A percentile compares a stretch with the other conserved stretches of the same genome.
Conservation (phyloP, 176 grass and related monocot genomes). For the Bolboschoenus planiculmis region DNA sequence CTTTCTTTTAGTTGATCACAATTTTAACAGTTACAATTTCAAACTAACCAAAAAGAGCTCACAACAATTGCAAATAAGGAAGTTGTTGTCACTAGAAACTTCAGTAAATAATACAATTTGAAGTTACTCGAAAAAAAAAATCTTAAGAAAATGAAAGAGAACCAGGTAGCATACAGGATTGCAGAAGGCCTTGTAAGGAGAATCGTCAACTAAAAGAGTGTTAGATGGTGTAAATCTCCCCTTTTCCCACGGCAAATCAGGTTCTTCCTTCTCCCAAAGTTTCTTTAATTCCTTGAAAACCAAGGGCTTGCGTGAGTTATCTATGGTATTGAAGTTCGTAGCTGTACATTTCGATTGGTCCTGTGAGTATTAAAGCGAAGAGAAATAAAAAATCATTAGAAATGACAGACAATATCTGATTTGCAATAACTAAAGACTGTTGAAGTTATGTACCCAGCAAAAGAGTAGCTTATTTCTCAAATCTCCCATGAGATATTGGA, state of each 20-base stretch:
- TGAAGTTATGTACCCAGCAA: constrained; percentile 64
- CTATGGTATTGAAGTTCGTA: constrained; percentile 58
- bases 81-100: not conserved
- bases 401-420: not conserved
- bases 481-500: not conserved
- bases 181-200: constrained; percentile 83
- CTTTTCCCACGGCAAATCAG: constrained; percentile 64
- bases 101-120: constrained; percentile 17
- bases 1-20: not conserved
- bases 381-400: constrained; percentile 27
- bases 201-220: constrained; percentile 83
- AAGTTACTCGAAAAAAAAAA: not conserved
- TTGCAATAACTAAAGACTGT: not conserved
- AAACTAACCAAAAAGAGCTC: not conserved
- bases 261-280: constrained; percentile 72
- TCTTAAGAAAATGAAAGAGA: not conserved
- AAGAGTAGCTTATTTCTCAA: constrained; percentile 54
- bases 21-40: not conserved
- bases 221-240: constrained; percentile 59
- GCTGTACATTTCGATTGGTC: constrained; percentile 76
- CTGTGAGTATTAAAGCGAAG: constrained; percentile 33
- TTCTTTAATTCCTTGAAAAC: constrained; percentile 74
- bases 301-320: constrained; percentile 62
- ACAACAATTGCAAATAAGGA: not conserved
- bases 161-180: constrained; percentile 52